These are phyloP conservation scores for Saksenaea oblongispora DNA, from an alignment of 371 early-diverging fungal species.

Conservation along the genomic window DNA sequence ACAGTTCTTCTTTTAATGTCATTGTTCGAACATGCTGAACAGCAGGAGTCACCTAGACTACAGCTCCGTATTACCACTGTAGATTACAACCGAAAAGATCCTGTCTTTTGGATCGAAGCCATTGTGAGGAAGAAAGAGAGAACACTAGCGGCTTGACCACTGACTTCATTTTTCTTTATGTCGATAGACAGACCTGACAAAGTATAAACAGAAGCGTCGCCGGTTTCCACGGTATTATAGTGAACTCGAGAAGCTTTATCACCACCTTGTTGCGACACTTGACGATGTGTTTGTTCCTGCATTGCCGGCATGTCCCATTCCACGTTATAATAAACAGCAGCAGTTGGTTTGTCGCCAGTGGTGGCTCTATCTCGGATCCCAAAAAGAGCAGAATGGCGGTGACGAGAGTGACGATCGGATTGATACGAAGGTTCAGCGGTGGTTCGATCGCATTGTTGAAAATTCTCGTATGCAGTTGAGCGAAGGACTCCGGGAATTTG, in stretches of 20 bases:
- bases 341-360: conserved; percentile 29
- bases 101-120: conserved; percentile 52
- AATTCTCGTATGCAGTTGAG: conserved; percentile 33
- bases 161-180: neutral
- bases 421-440: conserved; percentile 33
- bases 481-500: conserved; percentile 47
- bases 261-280: conserved; percentile 28
- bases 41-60: neutral
- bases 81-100: conserved; percentile 49
- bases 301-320: conserved; percentile 37
- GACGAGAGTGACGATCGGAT: conserved; percentile 1
- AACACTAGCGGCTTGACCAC: neutral
- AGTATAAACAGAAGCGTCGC: conserved; percentile 43
- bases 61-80: conserved; percentile 36
- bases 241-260: conserved; percentile 37
- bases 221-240: conserved; percentile 47
- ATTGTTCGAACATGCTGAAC: neutral
- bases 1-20: neutral
- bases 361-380: conserved; percentile 30
- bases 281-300: conserved; percentile 42
- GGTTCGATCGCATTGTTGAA: conserved; percentile 40
- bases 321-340: conserved; percentile 36
- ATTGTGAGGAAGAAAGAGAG: conserved; percentile 23
- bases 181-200: conserved; percentile 34
- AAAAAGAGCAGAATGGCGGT: neutral